Base-by-base conservation (phyloP, 2,329 filamentous ascomycete genomes). In the Beauveria brongniartii region DNA sequence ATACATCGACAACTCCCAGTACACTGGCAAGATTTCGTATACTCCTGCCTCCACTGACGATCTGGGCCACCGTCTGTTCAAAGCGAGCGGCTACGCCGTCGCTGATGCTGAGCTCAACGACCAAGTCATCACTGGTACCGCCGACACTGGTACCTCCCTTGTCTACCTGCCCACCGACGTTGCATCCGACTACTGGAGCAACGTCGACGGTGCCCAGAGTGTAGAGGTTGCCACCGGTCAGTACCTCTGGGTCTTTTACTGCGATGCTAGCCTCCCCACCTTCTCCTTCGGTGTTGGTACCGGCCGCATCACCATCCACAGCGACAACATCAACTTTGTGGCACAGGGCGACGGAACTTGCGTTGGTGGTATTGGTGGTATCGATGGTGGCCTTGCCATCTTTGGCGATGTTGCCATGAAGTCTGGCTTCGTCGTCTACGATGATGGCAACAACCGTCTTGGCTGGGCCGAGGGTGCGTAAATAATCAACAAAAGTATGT, bases 331-430 rank as follows among this genome's bases (percentile, higher is more conserved):
- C 43, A 54, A 53, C 30, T 62, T 53, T 43, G 55, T 37, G 5
- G 9, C 47, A 18, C 24, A n/a, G 16, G 43, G 48, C 20, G 5
- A 20, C 6, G 50, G 28, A 16, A 28, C 77, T 59, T 91, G 88
- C 75, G 87, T 87, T 65, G 87, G 86, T 64, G 87, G 86, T 64
- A 75, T 90, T 8, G 87, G 90, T 73, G 77, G 81, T 22, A 85
- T 82, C 55, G 63, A 63, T 0, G 61, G 62, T 4, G 8, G 1
- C 20, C 30, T 67, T 22, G 83, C 86, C 72, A 87, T 91, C 67
- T 85, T 82, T 68, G 83, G 83, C 22, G 82, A 85, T 65, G 78
- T 85, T 66, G 81, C 84, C 64, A 82, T 85, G 72, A 84, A 85
- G 73, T 80, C 80, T 55, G 80, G 83, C 64, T 84, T 83, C 65